Conservation (phyloP, 2,329 filamentous ascomycete species). For the Pyricularia pennisetigena region DNA sequence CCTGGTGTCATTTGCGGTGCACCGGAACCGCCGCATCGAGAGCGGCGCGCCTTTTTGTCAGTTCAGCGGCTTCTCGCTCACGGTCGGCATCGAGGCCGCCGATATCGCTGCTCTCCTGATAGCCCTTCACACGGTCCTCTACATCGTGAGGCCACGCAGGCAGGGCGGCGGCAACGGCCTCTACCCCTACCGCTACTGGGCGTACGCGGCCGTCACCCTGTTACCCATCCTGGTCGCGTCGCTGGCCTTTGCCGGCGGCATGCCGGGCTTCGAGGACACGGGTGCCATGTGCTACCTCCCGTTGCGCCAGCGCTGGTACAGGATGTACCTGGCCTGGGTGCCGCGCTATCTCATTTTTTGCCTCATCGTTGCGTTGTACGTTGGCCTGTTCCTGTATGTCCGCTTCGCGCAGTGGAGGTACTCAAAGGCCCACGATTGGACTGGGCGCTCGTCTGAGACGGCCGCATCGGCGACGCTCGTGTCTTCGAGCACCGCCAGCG, state of each 20-base stretch:
- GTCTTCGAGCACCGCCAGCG: not conserved
- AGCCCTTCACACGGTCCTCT: conserved; percentile 61
- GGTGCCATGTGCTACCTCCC: conserved; percentile 65
- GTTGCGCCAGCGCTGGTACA: conserved; percentile 56
- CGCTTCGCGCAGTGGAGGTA: conserved; percentile 12
- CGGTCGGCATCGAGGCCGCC: conserved; percentile 57
- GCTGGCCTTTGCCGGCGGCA: conserved; percentile 46
- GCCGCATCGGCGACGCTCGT: not conserved
- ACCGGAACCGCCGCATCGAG: conserved; percentile 31
- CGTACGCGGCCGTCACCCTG: conserved; percentile 46
- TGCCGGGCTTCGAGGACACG: conserved; percentile 46
- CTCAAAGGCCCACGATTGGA: not conserved
- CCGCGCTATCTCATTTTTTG: conserved; percentile 62
- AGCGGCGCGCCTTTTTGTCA: conserved; percentile 53
- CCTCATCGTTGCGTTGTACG: conserved; percentile 54
- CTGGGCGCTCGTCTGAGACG: not conserved
- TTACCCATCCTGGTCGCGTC: conserved; percentile 51
- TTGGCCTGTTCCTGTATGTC: conserved; percentile 62
- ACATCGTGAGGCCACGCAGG: conserved; percentile 51
- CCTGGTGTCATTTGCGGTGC: conserved; percentile 40
- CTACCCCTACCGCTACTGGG: conserved; percentile 53
- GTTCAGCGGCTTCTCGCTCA: conserved; percentile 56
- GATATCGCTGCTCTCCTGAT: conserved; percentile 66
- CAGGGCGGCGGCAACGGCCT: conserved; percentile 49
- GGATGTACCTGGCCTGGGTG: conserved; percentile 59